A percentile compares a stretch with the other conserved stretches of the same genome.
These are phyloP conservation scores for Amphicarpaea edgeworthii DNA, from an alignment of 306 rosid genomes.

Conservation along the genomic window DNA sequence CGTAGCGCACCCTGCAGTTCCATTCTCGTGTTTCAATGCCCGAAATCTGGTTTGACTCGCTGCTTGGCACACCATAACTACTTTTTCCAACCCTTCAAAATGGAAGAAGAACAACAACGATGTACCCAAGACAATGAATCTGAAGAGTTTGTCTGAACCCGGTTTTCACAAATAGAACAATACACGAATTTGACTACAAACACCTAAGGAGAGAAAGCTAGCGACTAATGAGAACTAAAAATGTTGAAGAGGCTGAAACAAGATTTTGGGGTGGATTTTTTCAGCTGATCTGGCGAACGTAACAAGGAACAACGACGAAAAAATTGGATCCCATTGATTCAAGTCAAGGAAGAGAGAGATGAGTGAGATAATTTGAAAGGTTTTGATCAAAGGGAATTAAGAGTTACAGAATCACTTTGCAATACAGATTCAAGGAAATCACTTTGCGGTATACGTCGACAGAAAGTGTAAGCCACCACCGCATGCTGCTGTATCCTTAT, in stretches of 20 bases:
- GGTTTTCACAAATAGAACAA: conserved; percentile 35
- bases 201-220: background rate
- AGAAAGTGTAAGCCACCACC: conserved; percentile 84
- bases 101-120: conserved; percentile 47
- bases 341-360: background rate
- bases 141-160: conserved; percentile 17
- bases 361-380: conserved; percentile 11
- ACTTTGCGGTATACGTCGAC: conserved; percentile 84
- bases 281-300: conserved; percentile 97
- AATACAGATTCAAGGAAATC: conserved; percentile 83
- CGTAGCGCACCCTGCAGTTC: conserved; percentile 86
- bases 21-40: conserved; percentile 97
- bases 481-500: conserved; percentile 86
- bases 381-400: background rate
- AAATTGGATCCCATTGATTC: conserved; percentile 89
- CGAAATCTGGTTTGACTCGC: conserved; percentile 99
- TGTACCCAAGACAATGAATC: conserved; percentile 48
- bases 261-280: conserved; percentile 12
- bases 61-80: conserved; percentile 99
- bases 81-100: conserved; percentile 63
- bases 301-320: conserved; percentile 90
- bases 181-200: background rate
- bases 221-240: background rate
- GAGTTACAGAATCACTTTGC: conserved; percentile 93
- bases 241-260: background rate